phyloP scores from a whole-genome alignment of 192 early-diverging fungal genomes.

The Coemansia sp. region DNA sequence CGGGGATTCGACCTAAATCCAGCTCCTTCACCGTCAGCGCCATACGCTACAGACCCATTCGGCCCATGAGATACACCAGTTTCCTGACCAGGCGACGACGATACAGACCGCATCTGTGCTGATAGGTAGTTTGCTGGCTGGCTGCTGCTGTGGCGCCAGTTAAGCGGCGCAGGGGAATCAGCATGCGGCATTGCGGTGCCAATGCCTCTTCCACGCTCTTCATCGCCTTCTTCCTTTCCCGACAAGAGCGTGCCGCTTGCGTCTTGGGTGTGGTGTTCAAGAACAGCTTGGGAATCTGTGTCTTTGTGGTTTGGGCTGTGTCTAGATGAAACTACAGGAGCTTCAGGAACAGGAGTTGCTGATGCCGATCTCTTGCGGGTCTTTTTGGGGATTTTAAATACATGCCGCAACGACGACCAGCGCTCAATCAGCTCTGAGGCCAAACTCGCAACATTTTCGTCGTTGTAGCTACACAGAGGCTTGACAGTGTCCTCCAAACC shows the following conservation, averaged over 20 bases:
- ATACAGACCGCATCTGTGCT: neutral
- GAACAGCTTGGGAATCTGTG: constrained; percentile 4
- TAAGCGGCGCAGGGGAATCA: constrained; percentile 1
- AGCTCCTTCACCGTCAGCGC: neutral
- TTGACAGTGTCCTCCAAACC: constrained; percentile 69
- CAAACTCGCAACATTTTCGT: constrained; percentile 42
- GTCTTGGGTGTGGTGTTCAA: neutral
- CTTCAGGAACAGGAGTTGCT: constrained; percentile 17
- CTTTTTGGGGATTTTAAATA: constrained; percentile 54
- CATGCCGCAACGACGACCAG: constrained; percentile 39
- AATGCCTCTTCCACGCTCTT: neutral
- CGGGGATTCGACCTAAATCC: constrained; percentile 5
- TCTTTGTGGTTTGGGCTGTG: constrained; percentile 35
- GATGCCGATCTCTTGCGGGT: constrained; percentile 28
- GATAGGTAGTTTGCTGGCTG: neutral
- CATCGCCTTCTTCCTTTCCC: neutral
- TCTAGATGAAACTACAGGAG: constrained; percentile 22
- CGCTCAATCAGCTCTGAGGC: constrained; percentile 33
- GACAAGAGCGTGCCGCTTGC: neutral
- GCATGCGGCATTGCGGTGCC: neutral
- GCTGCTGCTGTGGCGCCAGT: constrained; percentile 18
- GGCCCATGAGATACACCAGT: neutral
- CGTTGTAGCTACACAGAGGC: constrained; percentile 38
- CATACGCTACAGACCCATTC: neutral
- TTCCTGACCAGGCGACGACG: neutral